Conservation (phyloP, 2,329 filamentous ascomycete genomes). For the Ophiocordyceps unilateralis region DNA sequence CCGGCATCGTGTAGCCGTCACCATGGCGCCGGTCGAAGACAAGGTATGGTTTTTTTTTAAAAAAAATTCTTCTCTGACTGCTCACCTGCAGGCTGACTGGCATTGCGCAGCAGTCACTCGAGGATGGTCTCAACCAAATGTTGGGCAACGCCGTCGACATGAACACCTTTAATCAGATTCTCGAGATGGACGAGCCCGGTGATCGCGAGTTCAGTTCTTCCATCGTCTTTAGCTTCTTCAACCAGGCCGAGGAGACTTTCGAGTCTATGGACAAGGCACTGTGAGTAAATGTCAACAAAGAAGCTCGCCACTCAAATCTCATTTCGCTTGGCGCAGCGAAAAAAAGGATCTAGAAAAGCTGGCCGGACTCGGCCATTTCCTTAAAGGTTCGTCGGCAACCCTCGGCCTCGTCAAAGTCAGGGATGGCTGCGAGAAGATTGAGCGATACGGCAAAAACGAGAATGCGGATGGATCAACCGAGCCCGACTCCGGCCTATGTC, state of each 20-base stretch:
- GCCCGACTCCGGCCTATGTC: slow-evolving; percentile 47
- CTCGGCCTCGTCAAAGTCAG: slow-evolving; percentile 81
- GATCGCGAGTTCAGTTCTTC: slow-evolving; percentile 76
- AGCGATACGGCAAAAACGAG: slow-evolving; percentile 73
- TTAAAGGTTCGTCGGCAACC: slow-evolving; percentile 93
- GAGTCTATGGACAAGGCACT: slow-evolving; percentile 63
- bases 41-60: slow-evolving; percentile 10
- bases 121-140: slow-evolving; percentile 32
- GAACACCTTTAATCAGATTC: slow-evolving; percentile 77
- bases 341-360: slow-evolving; percentile 54
- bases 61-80: background rate
- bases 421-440: slow-evolving; percentile 90
- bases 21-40: slow-evolving; percentile 15
- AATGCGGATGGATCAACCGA: slow-evolving; percentile 58
- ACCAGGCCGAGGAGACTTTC: slow-evolving; percentile 79
- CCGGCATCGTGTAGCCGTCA: background rate
- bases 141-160: slow-evolving; percentile 64
- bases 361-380: slow-evolving; percentile 78
- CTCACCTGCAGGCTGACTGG: background rate
- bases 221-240: slow-evolving; percentile 85
- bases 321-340: slow-evolving; percentile 41
- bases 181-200: slow-evolving; percentile 92
- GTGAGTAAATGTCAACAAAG: too few species aligned
- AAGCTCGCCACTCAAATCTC: too few species aligned
- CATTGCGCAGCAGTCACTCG: slow-evolving; percentile 25